Evolutionary conservation across 139 green algal genomes (phyloP), one percentile per base, ranked within the genome.

Genomic region (Chara braunii): DNA sequence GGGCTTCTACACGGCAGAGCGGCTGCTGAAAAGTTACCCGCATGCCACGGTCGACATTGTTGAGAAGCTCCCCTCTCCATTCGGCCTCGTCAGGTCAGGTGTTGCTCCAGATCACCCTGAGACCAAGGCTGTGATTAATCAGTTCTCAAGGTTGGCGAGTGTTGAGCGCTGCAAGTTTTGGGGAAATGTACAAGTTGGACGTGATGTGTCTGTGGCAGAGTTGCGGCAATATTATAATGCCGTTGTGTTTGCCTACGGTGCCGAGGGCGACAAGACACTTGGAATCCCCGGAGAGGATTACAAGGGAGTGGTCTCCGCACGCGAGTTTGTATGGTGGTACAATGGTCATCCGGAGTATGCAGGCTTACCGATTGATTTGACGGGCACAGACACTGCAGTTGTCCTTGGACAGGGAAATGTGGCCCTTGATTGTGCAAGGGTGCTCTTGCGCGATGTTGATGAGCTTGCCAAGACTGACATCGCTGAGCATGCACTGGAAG

Each of bases 321-420:
- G 93, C 12, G 86, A 95, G 60, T 95, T 98, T 80, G 92, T 97
- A 31, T 92, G 86, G 83, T 99, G 93, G 93, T 98, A 95, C 86
- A 99, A 98, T 69, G 92, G 87, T 2, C 90, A 98, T 72, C 90
- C 92, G 2, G 81, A 90, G n/a, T 42, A 75, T 3, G 60, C 60
- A 4, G 4, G 28, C 60, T 43, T 75, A 5, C 32, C 66, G 8
- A 24, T 74, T 9, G 60, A 72, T 24, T 30, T 75, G 30, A 66
- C 34, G 3, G 44, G 48, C 4, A 45, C 52, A 37, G 54, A 78
- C 11, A 60, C 55, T 28, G 74, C 56, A 0, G 70, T 69, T 9
- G 37, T 81, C 3, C 32, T 81, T 31, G 74, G 74, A 9, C 70
- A 79, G 72, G 88, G 91, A 51, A 98, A 98, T 65, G 92, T 98